Evolutionary conservation across 768 basidiomycete species (phyloP).

Genomic region (Pleurotus ostreatus): DNA sequence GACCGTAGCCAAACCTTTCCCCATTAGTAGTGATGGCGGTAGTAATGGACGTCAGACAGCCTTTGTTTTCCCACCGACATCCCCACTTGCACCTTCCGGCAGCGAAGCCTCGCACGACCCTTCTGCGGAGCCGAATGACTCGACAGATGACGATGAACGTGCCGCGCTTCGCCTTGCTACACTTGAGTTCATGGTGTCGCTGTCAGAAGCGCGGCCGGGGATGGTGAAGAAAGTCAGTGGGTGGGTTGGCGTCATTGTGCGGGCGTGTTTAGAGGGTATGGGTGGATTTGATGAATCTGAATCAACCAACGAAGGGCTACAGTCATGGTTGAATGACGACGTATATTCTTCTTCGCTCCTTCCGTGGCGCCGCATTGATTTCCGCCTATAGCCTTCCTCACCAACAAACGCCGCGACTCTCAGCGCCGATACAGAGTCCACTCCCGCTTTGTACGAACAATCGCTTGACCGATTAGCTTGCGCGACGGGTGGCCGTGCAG

Average conservation of each 20-base stretch:
- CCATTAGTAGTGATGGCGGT: constrained; percentile 18
- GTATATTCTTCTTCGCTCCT: constrained; percentile 29
- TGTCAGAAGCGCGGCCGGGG: constrained; percentile 69
- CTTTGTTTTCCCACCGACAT: constrained; percentile 36
- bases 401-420: not conserved
- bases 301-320: constrained; percentile 27
- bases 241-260: constrained; percentile 67
- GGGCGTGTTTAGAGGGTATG: constrained; percentile 81
- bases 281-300: constrained; percentile 66
- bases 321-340: constrained; percentile 70
- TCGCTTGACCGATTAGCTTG: constrained; percentile 78
- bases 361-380: not conserved
- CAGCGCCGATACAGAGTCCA: constrained; percentile 7
- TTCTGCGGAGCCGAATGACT: constrained; percentile 21
- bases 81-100: constrained; percentile 24
- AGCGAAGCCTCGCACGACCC: constrained; percentile 24
- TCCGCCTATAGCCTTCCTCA: not conserved
- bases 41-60: constrained; percentile 26
- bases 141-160: constrained; percentile 38
- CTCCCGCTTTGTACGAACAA: constrained; percentile 78
- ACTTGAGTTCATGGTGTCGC: constrained; percentile 77
- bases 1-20: constrained; percentile 43
- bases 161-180: constrained; percentile 74
- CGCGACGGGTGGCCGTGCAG: constrained; percentile 70
- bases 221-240: constrained; percentile 68